Base-by-base conservation (phyloP, 768 basidiomycete genomes). In the Lactarius deliciosus region DNA sequence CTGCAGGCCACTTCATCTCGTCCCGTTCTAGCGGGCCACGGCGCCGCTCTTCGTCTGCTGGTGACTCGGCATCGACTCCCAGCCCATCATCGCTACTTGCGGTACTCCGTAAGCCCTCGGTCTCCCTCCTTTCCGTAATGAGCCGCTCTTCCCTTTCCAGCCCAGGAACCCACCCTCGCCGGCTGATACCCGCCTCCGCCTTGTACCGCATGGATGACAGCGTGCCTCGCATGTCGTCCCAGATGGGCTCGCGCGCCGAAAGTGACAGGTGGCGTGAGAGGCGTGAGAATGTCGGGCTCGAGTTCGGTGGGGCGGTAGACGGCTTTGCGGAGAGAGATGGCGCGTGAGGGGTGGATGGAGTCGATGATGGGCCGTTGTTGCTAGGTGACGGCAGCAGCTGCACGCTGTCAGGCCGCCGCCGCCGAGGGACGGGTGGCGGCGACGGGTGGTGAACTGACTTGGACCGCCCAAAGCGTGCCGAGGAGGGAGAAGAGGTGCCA, bases 111-210 rank as follows among this genome's bases (percentile, higher is more conserved):
- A 72, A 56, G 20, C 32, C 50, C 20, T 58, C 58, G 2, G 16
- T 64, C 13, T 79, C 75, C 67, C 74, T 74, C 58, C 75, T 74
- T 18, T 74, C 69, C 76, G 82, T 77, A 70, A 84, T 71, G 58
- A 75, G 76, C 64, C 76, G 72, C 70, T 77, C 75, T 59, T 79
- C 75, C 65, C 78, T 78, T 54, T 78, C 76, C 30, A 73, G 68
- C 72, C 75, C 77, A 22, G 65, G 68, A 41, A 88, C 82, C 69
- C 82, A 90, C 47, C 88, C 89, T 5, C 87, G 78, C 70, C 78
- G 78, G 66, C 80, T 85, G 38, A 90, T 70, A 20, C 87, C 88
- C 22, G 88, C 89, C 74, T 90, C 88, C 0, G 87, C 88, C 75
- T 90, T 90, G 75, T 84, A 90, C 66, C 86, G 77, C 30, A 86